Evolutionary conservation across 306 rosid species (phyloP), one percentile per base, ranked within the genome.

Genomic region (Astragalus membranaceus): DNA sequence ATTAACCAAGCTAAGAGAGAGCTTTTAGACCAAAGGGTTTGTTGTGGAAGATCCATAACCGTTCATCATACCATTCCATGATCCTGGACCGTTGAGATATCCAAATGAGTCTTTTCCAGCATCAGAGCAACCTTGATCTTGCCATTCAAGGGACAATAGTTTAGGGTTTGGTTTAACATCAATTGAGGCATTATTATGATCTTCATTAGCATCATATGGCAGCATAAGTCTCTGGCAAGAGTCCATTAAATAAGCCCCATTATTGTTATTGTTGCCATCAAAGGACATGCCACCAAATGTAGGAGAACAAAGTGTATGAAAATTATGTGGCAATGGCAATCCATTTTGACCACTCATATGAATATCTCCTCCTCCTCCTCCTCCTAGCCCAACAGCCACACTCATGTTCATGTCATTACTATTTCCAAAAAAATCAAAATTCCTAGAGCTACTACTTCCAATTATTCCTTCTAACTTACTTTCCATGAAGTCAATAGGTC

Each of bases 91-190:
- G 11, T 84, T 82, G 42, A 82, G 52, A 71, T 86, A 92, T 8
- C 88, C 96, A 77, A 69, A 81, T 3, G 95, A 80, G 44, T 86
- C 86, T 79, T 88, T 85, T n/a, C 85, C 91, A 42, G 76, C 85
- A 51, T 89, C 88, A 50, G 88, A 81, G 49, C 90, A 81, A 42
- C 83, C 90, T n/a, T 87, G 96, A 56, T 94, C 97, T 78, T 87
- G 97, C 99, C 99, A 94, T 70, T 94, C 99, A 74, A 91, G 84
- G 41, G 97, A 84, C 79, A 91, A 65, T 9, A 83, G 48, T 81
- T 83, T 88, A 10, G 97, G 83, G 56, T 85, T 95, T 69, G 97
- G 96, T 72, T 95, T 91, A 88, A 87, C 89, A 68, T 94, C 98
- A 54, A 86, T 68, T 6, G 75, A 76, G 14, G 58, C 79, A 46